phyloP scores from a whole-genome alignment of 768 basidiomycete species.

The Phanerochaete carnosa region DNA sequence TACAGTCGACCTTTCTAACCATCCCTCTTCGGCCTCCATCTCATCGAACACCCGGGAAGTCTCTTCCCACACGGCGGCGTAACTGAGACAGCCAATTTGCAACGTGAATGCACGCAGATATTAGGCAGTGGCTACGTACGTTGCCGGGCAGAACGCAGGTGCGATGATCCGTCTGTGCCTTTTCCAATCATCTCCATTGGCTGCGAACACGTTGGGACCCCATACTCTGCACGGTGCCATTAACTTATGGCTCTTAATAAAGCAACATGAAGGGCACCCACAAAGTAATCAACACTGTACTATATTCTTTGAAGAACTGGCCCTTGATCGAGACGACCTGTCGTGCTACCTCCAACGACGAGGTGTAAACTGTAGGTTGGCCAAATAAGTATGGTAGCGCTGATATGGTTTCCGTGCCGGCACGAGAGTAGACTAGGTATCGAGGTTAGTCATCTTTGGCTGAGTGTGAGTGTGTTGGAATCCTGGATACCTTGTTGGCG shows the following conservation, averaged over 20 bases:
- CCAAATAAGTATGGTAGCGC: neutral
- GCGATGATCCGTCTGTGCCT: neutral
- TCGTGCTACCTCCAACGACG: neutral
- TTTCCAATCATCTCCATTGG: neutral
- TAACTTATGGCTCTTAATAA: neutral
- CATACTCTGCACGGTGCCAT: neutral
- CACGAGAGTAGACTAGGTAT: neutral
- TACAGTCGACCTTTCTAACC: neutral
- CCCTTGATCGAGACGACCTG: neutral
- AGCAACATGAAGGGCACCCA: neutral
- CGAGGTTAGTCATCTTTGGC: no score
- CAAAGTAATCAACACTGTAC: neutral
- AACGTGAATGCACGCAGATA: neutral
- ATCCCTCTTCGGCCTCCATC: neutral
- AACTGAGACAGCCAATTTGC: neutral
- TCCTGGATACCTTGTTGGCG: no score
- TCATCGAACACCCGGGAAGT: neutral
- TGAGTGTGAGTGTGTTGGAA: no score
- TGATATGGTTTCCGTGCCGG: neutral
- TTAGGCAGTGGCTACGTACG: no score
- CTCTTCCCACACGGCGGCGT: neutral
- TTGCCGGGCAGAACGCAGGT: neutral
- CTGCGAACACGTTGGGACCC: conserved; percentile 1
- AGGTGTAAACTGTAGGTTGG: neutral
- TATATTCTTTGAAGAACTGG: neutral